phyloP scores from a whole-genome alignment of 2,329 filamentous ascomycete species.

The Juglanconis oblonga region DNA sequence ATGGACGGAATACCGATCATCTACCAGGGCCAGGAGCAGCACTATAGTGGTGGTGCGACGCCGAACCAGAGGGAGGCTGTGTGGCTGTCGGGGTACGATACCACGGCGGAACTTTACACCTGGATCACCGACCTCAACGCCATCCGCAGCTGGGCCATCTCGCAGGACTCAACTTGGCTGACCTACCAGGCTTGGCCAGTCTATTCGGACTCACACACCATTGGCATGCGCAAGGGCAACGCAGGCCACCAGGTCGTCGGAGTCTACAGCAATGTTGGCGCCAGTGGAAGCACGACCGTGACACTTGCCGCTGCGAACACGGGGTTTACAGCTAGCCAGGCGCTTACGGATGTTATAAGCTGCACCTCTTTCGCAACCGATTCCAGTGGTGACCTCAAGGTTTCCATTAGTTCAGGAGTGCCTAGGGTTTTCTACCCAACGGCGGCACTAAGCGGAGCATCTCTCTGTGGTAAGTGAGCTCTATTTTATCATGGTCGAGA shows the following conservation, averaged over 20 bases:
- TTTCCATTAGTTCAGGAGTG: constrained; percentile 39
- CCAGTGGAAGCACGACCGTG: constrained; percentile 28
- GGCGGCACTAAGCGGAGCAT: constrained; percentile 31
- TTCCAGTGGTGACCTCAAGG: constrained; percentile 38
- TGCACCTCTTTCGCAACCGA: constrained; percentile 42
- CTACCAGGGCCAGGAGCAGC: constrained; percentile 58
- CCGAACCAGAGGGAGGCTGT: constrained; percentile 48
- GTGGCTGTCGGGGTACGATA: constrained; percentile 46
- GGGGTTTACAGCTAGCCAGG: constrained; percentile 33
- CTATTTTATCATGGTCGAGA: neutral
- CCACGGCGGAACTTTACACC: constrained; percentile 39
- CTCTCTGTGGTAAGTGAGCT: constrained; percentile 28
- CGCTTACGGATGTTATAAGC: constrained; percentile 38
- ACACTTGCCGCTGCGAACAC: constrained; percentile 34
- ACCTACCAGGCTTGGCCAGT: constrained; percentile 35
- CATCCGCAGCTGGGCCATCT: constrained; percentile 44
- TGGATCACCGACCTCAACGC: constrained; percentile 46
- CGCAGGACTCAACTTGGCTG: constrained; percentile 35
- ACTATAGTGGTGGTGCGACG: constrained; percentile 39
- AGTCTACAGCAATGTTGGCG: constrained; percentile 39
- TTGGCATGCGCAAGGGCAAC: constrained; percentile 47
- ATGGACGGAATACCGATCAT: constrained; percentile 56
- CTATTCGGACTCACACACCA: constrained; percentile 36
- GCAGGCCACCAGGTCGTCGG: constrained; percentile 33
- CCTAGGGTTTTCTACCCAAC: constrained; percentile 40